Conservation (phyloP, 257 asterid species). For the Nicotiana undulata region DNA sequence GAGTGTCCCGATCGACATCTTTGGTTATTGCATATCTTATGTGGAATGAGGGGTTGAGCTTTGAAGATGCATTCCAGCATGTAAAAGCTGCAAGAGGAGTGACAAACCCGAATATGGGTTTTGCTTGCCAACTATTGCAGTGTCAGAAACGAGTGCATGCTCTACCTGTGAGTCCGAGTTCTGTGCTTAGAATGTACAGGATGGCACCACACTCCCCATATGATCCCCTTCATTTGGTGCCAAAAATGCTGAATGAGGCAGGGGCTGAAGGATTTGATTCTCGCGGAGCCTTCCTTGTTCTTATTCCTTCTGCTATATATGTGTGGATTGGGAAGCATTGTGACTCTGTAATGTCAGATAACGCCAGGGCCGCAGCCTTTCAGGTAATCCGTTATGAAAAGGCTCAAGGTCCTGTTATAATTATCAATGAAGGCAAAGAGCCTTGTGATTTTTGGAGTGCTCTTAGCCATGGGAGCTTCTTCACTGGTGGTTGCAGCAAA, state of each 20-base stretch:
- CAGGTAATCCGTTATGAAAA: constrained; percentile 77
- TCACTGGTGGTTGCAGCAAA: constrained; percentile 7
- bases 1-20: constrained; percentile 90
- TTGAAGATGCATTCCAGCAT: constrained; percentile 80
- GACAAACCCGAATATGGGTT: constrained; percentile 86
- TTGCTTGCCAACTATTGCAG: constrained; percentile 67
- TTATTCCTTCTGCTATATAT: constrained; percentile 63
- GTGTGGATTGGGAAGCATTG: constrained; percentile 77
- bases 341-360: constrained; percentile 50
- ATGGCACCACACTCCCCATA: constrained; percentile 93
- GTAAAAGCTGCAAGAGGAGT: constrained; percentile 87
- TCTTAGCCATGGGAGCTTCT: constrained; percentile 21
- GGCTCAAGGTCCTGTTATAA: constrained; percentile 51
- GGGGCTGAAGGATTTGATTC: constrained; percentile 55
- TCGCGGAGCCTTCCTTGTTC: constrained; percentile 87
- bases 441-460: constrained; percentile 71
- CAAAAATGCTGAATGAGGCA: constrained; percentile 36
- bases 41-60: constrained; percentile 81
- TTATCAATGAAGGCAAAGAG: constrained; percentile 68
- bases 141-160: constrained; percentile 88
- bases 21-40: constrained; percentile 91
- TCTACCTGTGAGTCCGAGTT: constrained; percentile 75
- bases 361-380: constrained; percentile 64
- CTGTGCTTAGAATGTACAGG: constrained; percentile 63
- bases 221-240: constrained; percentile 76